Evolutionary conservation across 345 rosid species (phyloP), one percentile per base, ranked within the genome.

Genomic region (Eucalyptus regnans): DNA sequence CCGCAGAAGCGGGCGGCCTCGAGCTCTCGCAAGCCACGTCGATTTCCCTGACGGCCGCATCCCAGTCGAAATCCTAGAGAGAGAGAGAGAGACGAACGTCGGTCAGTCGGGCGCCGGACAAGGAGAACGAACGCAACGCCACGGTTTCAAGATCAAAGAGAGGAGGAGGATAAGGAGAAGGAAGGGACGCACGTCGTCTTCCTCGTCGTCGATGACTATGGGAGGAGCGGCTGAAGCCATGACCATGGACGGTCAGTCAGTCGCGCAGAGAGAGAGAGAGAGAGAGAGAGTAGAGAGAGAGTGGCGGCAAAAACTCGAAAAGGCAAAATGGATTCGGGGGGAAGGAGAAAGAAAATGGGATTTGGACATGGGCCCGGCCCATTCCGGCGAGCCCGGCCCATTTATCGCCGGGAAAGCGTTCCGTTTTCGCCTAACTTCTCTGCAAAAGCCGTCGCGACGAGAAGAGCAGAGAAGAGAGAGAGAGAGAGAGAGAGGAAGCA

Each of bases 21-120:
- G 91, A 66, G 37, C 58, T 92, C 87, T 93, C 44, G 87, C 96
- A 96, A 4, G 95, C 98, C 89, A 92, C 92, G 50, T 97, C 99
- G 88, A 97, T 96, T 92, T 94, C 97, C 92, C 92, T 93, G 11
- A 94, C 98, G 12, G 99, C 98, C 33, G 98, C 99, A 92, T 97
- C 99, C 99, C 99, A 97, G 91, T 97, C 99, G 87, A 97, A 95
- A 64, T 92, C 96, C 97, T 96, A 56, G 9, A 66, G 43, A 8
- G 20, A 41, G 51, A 33, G 43, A 71, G 44, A 71, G 46, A 71
- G 81, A 18, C 25, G 81, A 37, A 76, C 8, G 48, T 52, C 52
- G 3, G 68, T 41, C 80, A 66, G 33, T 12, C 17, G 41, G 23
- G 46, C 13, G 52, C 41, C 4, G 37, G 8, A 58, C 16, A 11